These are phyloP conservation scores for Dendrocalamus sinicus DNA, from an alignment of 176 grass and related monocot genomes.

Conservation along the genomic window DNA sequence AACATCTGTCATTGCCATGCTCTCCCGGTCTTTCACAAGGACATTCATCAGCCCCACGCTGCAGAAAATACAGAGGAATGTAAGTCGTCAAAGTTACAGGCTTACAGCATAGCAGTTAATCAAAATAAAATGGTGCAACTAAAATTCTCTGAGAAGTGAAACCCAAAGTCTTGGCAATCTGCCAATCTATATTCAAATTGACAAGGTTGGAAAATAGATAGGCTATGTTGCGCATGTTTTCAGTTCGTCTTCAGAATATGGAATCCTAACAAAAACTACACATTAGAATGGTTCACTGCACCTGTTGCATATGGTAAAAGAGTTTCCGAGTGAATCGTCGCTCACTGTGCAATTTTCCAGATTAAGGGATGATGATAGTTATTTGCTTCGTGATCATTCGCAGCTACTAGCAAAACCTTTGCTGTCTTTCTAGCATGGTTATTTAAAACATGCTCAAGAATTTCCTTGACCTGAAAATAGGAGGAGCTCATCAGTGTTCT, in stretches of 20 bases:
- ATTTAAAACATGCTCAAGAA: constrained; percentile 51
- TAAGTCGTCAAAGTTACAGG: neutral
- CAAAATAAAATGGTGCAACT: neutral
- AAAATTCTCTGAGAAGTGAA: neutral
- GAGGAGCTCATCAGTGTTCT: neutral
- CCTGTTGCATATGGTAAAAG: constrained; percentile 66
- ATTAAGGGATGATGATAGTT: constrained; percentile 47
- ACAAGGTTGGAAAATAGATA: neutral
- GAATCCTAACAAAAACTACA: neutral
- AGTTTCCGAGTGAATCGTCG: constrained; percentile 35
- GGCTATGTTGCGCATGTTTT: neutral
- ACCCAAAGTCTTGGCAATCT: neutral
- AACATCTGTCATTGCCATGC: constrained; percentile 36
- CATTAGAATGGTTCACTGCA: constrained; percentile 27
- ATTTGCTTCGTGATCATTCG: constrained; percentile 39
- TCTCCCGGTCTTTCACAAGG: constrained; percentile 60
- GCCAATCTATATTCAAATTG: constrained; percentile 21
- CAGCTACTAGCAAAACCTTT: constrained; percentile 67
- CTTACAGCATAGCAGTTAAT: neutral
- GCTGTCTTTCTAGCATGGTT: constrained; percentile 40
- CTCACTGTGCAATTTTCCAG: constrained; percentile 54
- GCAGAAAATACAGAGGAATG: constrained; percentile 31
- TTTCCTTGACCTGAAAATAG: constrained; percentile 71
- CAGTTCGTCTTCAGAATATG: neutral
- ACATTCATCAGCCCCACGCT: constrained; percentile 67